These are phyloP conservation scores for Venturia asperata DNA, from an alignment of 2,329 filamentous ascomycete genomes.

Conservation along the genomic window DNA sequence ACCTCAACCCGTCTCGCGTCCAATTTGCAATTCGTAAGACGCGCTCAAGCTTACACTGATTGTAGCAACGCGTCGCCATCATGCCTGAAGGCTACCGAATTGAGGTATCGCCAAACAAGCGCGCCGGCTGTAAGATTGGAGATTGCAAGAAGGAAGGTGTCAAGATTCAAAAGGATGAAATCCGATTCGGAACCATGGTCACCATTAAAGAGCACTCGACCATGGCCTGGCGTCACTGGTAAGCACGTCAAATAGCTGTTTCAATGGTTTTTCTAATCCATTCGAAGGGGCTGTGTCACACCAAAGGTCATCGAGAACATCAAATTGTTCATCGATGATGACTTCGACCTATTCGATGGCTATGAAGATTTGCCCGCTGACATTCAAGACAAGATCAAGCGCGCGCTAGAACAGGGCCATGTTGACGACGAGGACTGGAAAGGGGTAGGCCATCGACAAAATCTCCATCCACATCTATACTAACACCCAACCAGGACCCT, in stretches of 20 bases:
- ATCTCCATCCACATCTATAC: neutral
- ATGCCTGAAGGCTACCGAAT: constrained; percentile 19
- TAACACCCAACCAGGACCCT: constrained; percentile 50
- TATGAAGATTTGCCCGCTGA: constrained; percentile 69
- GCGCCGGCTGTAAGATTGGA: constrained; percentile 66
- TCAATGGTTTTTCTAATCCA: neutral
- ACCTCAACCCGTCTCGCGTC: neutral
- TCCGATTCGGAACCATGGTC: constrained; percentile 71
- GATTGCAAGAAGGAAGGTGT: constrained; percentile 61
- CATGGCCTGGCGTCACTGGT: constrained; percentile 87
- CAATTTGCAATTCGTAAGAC: no score
- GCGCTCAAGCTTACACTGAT: neutral
- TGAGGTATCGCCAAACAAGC: constrained; percentile 66
- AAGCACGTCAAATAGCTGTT: constrained; percentile 23
- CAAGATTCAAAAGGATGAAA: constrained; percentile 73
- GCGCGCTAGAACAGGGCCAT: constrained; percentile 67
- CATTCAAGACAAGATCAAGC: constrained; percentile 64
- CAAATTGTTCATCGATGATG: constrained; percentile 48
- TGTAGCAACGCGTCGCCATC: constrained; percentile 4
- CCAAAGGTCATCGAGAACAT: constrained; percentile 64
- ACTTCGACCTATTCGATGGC: constrained; percentile 67
- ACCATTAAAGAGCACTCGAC: constrained; percentile 52
- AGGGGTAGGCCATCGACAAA: constrained; percentile 54
- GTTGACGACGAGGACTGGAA: constrained; percentile 83
- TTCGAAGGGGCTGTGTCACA: constrained; percentile 78